Percentiles rank a stretch among this genome's conserved stretches.
Evolutionary conservation across 306 rosid species (phyloP).

Genomic region (Citrullus amarus): DNA sequence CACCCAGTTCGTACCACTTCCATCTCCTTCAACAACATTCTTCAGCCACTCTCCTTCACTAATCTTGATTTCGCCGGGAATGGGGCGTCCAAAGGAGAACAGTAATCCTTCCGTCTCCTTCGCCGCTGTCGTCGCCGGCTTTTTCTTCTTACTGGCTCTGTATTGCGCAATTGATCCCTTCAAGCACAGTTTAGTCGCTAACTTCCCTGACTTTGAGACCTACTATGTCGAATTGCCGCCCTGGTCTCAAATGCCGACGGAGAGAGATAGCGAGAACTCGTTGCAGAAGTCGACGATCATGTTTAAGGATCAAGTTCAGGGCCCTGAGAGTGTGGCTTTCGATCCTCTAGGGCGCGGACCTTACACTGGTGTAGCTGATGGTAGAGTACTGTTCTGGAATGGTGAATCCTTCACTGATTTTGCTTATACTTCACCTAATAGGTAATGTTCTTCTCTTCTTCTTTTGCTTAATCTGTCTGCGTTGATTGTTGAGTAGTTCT

Average conservation of each 20-base stretch:
- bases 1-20: neutral
- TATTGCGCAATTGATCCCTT: slow-evolving; percentile 81
- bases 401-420: slow-evolving; percentile 63
- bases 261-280: slow-evolving; percentile 43
- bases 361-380: slow-evolving; percentile 88
- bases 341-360: slow-evolving; percentile 92
- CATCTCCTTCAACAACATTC: neutral
- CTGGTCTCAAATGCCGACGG: slow-evolving; percentile 48
- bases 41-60: neutral
- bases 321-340: slow-evolving; percentile 83
- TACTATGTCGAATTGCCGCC: slow-evolving; percentile 32
- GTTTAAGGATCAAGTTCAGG: slow-evolving; percentile 64
- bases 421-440: slow-evolving; percentile 67
- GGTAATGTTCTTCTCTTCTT: slow-evolving; percentile 21
- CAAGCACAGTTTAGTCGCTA: slow-evolving; percentile 43
- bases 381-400: slow-evolving; percentile 61
- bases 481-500: neutral
- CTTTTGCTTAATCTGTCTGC: neutral
- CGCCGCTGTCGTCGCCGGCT: slow-evolving; percentile 15
- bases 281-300: slow-evolving; percentile 65
- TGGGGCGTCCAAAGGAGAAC: neutral
- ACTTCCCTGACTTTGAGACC: slow-evolving; percentile 47
- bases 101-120: slow-evolving; percentile 5
- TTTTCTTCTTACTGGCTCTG: slow-evolving; percentile 37
- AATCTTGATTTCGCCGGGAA: neutral